Percentiles rank a stretch among this genome's conserved stretches.
These are phyloP conservation scores for Penicillium sp. DNA, from an alignment of 2,329 filamentous ascomycete genomes.

Conservation along the genomic window DNA sequence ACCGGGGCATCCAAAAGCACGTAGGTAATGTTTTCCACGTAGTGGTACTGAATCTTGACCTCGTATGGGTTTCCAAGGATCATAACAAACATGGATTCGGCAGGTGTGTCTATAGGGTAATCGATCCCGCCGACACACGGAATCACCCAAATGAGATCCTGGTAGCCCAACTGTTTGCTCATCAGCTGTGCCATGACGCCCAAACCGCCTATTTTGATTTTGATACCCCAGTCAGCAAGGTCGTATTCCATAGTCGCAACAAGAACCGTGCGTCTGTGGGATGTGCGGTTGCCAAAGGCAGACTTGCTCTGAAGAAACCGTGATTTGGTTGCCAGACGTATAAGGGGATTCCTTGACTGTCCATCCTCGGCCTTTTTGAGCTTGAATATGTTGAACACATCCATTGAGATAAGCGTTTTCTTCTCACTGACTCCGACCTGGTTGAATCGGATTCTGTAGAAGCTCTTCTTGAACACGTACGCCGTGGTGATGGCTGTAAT, in stretches of 20 bases:
- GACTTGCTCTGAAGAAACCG: conserved; percentile 36
- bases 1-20: conserved; percentile 63
- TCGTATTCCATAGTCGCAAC: conserved; percentile 70
- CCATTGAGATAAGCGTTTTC: conserved; percentile 37
- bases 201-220: conserved; percentile 66
- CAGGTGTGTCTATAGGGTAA: conserved; percentile 56
- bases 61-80: conserved; percentile 58
- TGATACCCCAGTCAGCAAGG: conserved; percentile 64
- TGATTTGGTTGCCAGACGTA: conserved; percentile 34
- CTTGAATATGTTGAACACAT: conserved; percentile 35
- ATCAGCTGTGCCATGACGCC: conserved; percentile 67
- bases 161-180: conserved; percentile 60
- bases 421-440: conserved; percentile 52
- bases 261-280: conserved; percentile 52
- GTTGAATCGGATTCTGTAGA: conserved; percentile 61
- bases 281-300: conserved; percentile 29
- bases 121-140: conserved; percentile 60
- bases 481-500: conserved; percentile 48
- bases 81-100: conserved; percentile 58
- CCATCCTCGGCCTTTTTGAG: conserved; percentile 21
- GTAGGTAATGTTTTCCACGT: conserved; percentile 61
- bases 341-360: conserved; percentile 31
- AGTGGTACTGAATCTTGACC: conserved; percentile 60
- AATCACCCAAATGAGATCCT: conserved; percentile 62
- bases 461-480: conserved; percentile 56